phyloP scores from a whole-genome alignment of 768 basidiomycete genomes.

The Mycena crocata region DNA sequence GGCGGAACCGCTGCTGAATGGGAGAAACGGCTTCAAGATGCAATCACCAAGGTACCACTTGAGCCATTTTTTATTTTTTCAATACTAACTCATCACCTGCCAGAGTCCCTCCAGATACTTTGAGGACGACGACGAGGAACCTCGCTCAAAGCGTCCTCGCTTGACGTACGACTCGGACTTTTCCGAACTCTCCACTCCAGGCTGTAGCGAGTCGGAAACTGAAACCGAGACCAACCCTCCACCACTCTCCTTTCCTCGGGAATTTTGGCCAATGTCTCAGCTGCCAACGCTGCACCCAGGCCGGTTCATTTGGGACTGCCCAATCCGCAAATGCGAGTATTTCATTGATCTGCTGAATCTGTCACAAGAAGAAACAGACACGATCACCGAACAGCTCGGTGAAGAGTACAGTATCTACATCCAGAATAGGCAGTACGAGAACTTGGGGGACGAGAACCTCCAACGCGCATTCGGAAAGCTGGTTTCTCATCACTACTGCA shows the following conservation, averaged over 20 bases:
- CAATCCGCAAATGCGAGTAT: conserved; percentile 54
- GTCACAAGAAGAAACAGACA: conserved; percentile 44
- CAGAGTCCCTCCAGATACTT: neutral
- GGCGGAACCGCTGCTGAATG: conserved; percentile 45
- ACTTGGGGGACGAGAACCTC: conserved; percentile 45
- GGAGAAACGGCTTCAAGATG: conserved; percentile 40
- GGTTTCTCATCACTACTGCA: conserved; percentile 46
- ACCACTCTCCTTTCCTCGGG: conserved; percentile 23
- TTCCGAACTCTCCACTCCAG: conserved; percentile 59
- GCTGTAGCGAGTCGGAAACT: conserved; percentile 51
- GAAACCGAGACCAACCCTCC: conserved; percentile 37
- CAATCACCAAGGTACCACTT: conserved; percentile 10
- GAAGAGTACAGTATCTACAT: conserved; percentile 40
- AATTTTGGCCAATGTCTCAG: conserved; percentile 35
- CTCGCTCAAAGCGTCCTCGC: neutral
- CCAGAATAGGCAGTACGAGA: conserved; percentile 48
- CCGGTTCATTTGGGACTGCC: conserved; percentile 66
- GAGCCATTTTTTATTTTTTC: neutral
- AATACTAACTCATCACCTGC: neutral
- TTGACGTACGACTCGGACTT: conserved; percentile 68
- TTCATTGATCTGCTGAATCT: conserved; percentile 59
- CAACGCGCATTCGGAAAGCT: conserved; percentile 37
- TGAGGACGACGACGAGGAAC: neutral
- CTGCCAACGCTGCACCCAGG: conserved; percentile 55
- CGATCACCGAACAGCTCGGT: no score